Evolutionary conservation across 2,329 filamentous ascomycete species (phyloP).

Genomic region (Colletotrichum viniferum): DNA sequence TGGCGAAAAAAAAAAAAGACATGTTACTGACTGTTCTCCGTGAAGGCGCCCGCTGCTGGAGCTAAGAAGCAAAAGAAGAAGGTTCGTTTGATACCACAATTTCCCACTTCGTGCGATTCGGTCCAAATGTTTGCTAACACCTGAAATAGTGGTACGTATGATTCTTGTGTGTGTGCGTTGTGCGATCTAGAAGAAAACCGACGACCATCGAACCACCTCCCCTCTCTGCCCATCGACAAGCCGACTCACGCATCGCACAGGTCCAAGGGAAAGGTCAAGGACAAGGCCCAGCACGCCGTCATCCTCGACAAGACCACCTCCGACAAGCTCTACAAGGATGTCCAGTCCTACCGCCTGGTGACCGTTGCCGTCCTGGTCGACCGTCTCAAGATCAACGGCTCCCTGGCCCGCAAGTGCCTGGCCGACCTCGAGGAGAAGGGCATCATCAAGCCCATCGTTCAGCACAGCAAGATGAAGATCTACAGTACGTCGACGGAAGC

Average conservation of each 20-base stretch:
- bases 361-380: conserved; percentile 98
- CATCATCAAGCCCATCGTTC: conserved; percentile 96
- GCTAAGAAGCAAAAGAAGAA: conserved; percentile 59
- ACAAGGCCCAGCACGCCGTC: conserved; percentile 99
- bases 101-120: neutral
- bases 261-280: conserved; percentile 82
- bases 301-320: conserved; percentile 97
- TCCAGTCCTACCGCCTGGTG: conserved; percentile 99
- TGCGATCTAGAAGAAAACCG: neutral
- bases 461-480: conserved; percentile 97
- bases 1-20: neutral
- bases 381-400: conserved; percentile 99
- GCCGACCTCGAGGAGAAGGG: conserved; percentile 97
- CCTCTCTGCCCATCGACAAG: neutral
- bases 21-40: conserved; percentile 4
- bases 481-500: conserved; percentile 69
- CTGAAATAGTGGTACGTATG: conserved; percentile 36
- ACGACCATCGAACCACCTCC: neutral
- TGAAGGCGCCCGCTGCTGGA: conserved; percentile 48
- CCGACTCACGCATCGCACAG: conserved; percentile 17
- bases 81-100: conserved; percentile 9
- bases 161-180: neutral
- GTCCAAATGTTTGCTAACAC: conserved; percentile 3
- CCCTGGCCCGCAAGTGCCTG: conserved; percentile 87
- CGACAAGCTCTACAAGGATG: conserved; percentile 99